phyloP scores from a whole-genome alignment of 2,329 filamentous ascomycete genomes.

The Ceratocystis albifundus region DNA sequence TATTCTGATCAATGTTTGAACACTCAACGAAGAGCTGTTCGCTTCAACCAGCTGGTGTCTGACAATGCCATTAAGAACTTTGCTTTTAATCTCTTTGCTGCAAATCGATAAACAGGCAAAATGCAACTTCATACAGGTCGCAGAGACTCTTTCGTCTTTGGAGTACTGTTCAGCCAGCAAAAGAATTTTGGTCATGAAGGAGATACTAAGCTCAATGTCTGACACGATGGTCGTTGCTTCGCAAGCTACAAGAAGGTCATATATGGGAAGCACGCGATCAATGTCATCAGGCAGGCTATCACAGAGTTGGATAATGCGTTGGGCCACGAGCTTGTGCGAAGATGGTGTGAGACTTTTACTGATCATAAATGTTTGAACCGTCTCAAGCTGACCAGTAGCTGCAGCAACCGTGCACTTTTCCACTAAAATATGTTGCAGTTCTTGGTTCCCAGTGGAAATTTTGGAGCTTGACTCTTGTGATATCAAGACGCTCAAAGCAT shows the following conservation, averaged over 20 bases:
- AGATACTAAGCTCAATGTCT: not conserved
- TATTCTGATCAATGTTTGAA: slow-evolving; percentile 30
- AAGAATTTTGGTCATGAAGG: slow-evolving; percentile 5
- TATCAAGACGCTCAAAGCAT: slow-evolving; percentile 37
- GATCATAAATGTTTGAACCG: slow-evolving; percentile 27
- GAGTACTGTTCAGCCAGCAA: not conserved
- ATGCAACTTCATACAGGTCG: not conserved
- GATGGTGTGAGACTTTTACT: not conserved
- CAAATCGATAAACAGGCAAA: not conserved
- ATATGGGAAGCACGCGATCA: not conserved
- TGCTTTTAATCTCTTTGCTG: not conserved
- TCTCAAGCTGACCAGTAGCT: slow-evolving; percentile 27
- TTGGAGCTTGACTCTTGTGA: slow-evolving; percentile 34
- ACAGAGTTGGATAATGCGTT: not conserved
- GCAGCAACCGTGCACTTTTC: slow-evolving; percentile 34
- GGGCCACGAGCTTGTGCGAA: not conserved
- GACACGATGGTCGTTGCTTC: not conserved
- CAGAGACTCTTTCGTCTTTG: not conserved
- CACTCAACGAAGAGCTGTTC: not conserved
- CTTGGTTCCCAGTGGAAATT: slow-evolving; percentile 32
- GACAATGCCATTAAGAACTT: not conserved
- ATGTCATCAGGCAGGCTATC: not conserved
- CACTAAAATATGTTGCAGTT: slow-evolving; percentile 40
- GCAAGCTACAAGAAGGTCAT: not conserved
- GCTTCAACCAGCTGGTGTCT: not conserved